A percentile compares a stretch with the other conserved stretches of the same genome.
phyloP scores from a whole-genome alignment of 306 rosid species.

The Trifolium fragiferum region DNA sequence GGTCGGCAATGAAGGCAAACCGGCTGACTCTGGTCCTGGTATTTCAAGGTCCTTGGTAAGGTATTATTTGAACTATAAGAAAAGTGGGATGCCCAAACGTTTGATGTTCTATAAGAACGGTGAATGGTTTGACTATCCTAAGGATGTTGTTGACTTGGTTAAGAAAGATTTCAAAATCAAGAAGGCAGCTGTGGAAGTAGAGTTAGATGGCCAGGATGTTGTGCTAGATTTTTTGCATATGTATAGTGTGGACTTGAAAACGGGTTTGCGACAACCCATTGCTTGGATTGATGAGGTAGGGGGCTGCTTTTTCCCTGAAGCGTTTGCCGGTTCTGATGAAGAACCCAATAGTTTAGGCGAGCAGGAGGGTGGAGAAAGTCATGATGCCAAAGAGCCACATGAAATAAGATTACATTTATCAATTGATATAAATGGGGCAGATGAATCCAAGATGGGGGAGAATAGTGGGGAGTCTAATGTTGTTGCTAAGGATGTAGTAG shows the following conservation, averaged over 20 bases:
- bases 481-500: conserved; percentile 46
- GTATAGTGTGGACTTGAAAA: conserved; percentile 67
- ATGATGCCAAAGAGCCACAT: conserved; percentile 44
- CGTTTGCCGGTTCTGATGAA: conserved; percentile 46
- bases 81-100: conserved; percentile 69
- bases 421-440: conserved; percentile 66
- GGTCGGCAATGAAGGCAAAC: conserved; percentile 42
- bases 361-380: conserved; percentile 37
- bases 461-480: conserved; percentile 77
- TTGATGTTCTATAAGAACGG: conserved; percentile 70
- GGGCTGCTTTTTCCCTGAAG: conserved; percentile 85
- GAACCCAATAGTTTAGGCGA: conserved; percentile 31
- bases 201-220: conserved; percentile 56
- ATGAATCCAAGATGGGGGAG: conserved; percentile 50
- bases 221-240: conserved; percentile 80
- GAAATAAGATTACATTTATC: conserved; percentile 70
- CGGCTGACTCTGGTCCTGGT: conserved; percentile 42
- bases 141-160: conserved; percentile 59
- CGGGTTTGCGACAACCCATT: conserved; percentile 69
- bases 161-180: conserved; percentile 62
- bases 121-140: conserved; percentile 71
- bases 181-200: conserved; percentile 68
- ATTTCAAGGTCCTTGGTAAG: conserved; percentile 46
- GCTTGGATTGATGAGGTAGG: conserved; percentile 91
- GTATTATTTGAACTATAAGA: conserved; percentile 64